Evolutionary conservation across 441 rosid genomes (phyloP).

Genomic region (Gossypium gossypioides): DNA sequence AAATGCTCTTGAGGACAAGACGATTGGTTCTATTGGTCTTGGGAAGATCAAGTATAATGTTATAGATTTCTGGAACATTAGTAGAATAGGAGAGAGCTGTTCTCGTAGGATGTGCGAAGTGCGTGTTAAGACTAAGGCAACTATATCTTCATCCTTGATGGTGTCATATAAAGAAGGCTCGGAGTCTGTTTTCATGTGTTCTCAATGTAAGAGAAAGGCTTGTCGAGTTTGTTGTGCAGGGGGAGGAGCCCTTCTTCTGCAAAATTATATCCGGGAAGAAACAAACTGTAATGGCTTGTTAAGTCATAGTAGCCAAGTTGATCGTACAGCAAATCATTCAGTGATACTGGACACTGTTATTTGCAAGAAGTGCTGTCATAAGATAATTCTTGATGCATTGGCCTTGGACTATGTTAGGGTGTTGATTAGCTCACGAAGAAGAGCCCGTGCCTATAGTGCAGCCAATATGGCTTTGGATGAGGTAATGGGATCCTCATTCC

Average conservation of each 20-base stretch:
- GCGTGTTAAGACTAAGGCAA: conserved; percentile 40
- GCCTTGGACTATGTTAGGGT: conserved; percentile 78
- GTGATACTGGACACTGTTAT: conserved; percentile 46
- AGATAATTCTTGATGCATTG: conserved; percentile 68
- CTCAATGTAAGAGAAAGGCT: conserved; percentile 63
- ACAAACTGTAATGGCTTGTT: conserved; percentile 28
- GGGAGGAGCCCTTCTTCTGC: conserved; percentile 73
- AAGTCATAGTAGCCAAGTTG: conserved; percentile 47
- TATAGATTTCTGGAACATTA: conserved; percentile 79
- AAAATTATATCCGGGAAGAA: conserved; percentile 39
- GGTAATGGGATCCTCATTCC: conserved; percentile 43
- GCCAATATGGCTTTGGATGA: conserved; percentile 55
- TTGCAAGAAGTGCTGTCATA: conserved; percentile 70
- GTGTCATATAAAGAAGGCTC: conserved; percentile 35
- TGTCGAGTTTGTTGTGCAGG: conserved; percentile 90
- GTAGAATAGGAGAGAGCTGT: conserved; percentile 56
- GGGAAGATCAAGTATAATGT: conserved; percentile 40
- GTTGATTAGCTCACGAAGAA: conserved; percentile 71
- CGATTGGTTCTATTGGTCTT: conserved; percentile 71
- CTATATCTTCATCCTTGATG: conserved; percentile 28
- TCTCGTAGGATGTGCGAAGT: conserved; percentile 63
- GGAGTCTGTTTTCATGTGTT: conserved; percentile 44
- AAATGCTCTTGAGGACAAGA: conserved; percentile 75
- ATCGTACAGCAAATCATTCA: conserved; percentile 41
- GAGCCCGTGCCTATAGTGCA: conserved; percentile 61